Evolutionary conservation across 805 yeast species (phyloP).

Genomic region (Scheffersomyces lignosus): DNA sequence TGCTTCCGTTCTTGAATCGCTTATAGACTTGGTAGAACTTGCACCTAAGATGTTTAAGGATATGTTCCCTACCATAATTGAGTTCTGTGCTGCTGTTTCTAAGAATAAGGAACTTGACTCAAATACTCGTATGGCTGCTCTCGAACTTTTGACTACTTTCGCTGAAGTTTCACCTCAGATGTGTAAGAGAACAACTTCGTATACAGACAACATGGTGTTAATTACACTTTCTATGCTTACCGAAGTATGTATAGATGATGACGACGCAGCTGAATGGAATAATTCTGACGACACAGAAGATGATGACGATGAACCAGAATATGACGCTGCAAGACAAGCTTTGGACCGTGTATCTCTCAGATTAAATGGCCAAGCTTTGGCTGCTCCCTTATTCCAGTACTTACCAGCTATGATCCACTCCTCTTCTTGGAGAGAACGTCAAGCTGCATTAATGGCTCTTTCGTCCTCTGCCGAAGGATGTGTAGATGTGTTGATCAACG

Average conservation of each 20-base stretch:
- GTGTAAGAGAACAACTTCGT: slow-evolving; percentile 80
- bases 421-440: slow-evolving; percentile 87
- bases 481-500: slow-evolving; percentile 78
- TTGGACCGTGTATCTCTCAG: slow-evolving; percentile 85
- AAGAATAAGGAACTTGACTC: slow-evolving; percentile 80
- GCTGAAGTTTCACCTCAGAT: slow-evolving; percentile 92
- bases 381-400: slow-evolving; percentile 82
- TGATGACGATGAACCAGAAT: slow-evolving; percentile 77
- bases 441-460: slow-evolving; percentile 95
- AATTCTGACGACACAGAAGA: slow-evolving; percentile 74
- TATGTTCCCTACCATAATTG: slow-evolving; percentile 85
- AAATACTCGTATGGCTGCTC: slow-evolving; percentile 76
- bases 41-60: slow-evolving; percentile 94
- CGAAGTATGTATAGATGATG: slow-evolving; percentile 87
- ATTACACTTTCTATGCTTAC: slow-evolving; percentile 83
- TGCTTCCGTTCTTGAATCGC: slow-evolving; percentile 82
- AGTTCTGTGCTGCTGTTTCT: slow-evolving; percentile 80
- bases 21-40: slow-evolving; percentile 85
- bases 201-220: slow-evolving; percentile 69
- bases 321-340: slow-evolving; percentile 92
- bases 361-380: slow-evolving; percentile 79
- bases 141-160: slow-evolving; percentile 87
- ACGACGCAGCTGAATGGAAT: slow-evolving; percentile 86
- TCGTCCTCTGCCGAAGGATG: slow-evolving; percentile 98
- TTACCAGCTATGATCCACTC: slow-evolving; percentile 82